phyloP scores from a whole-genome alignment of 257 asterid genomes.

The Penstemon eatonii region DNA sequence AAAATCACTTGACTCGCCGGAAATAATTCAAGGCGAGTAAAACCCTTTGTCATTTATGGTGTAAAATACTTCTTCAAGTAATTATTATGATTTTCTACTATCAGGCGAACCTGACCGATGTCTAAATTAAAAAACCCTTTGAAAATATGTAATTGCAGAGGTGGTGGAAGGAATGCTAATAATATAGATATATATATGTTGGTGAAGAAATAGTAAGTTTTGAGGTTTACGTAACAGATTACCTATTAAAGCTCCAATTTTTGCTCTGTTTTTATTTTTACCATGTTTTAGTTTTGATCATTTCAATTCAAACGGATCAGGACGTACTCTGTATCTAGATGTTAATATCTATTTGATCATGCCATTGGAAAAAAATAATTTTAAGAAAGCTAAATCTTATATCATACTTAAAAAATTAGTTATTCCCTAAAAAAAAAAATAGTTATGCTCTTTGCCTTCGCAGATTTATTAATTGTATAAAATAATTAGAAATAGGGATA shows the following conservation, averaged over 20 bases:
- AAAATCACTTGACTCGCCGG: constrained; percentile 34
- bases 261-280: constrained; percentile 13
- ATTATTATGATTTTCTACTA: too few species aligned
- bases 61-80: background rate
- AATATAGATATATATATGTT: too few species aligned
- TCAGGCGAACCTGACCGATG: too few species aligned
- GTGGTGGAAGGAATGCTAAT: background rate
- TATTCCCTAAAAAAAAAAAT: too few species aligned
- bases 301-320: background rate
- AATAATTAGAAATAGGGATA: background rate
- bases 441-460: too few species aligned
- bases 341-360: too few species aligned
- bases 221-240: constrained; percentile 27
- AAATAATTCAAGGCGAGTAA: constrained; percentile 34
- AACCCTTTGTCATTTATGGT: constrained; percentile 78
- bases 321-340: background rate
- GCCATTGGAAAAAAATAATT: too few species aligned
- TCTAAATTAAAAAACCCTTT: too few species aligned
- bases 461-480: too few species aligned
- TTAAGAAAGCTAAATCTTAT: too few species aligned
- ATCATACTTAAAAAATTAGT: too few species aligned
- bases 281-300: constrained; percentile 23
- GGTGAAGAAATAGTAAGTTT: background rate
- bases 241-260: constrained; percentile 28
- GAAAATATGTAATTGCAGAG: background rate